Evolutionary conservation across 2,329 filamentous ascomycete species (phyloP).

Genomic region (Dactylellina parvicollis): DNA sequence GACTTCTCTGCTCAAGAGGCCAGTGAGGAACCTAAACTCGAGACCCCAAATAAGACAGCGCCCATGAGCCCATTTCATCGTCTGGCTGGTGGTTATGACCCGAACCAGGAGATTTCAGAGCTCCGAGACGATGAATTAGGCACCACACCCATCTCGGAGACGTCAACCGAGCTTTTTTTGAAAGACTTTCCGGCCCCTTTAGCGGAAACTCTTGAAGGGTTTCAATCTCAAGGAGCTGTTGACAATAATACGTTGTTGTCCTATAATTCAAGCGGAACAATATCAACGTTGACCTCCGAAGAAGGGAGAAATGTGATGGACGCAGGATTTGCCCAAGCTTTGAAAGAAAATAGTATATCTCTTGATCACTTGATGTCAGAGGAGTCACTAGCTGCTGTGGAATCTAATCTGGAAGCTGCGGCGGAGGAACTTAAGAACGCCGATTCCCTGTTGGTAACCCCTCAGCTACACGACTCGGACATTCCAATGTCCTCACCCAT

Average conservation of each 20-base stretch:
- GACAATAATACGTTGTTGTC: neutral
- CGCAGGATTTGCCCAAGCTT: neutral
- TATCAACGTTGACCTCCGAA: neutral
- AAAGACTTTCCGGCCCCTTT: neutral
- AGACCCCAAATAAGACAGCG: constrained; percentile 11
- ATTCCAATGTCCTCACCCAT: constrained; percentile 17
- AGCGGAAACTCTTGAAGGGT: neutral
- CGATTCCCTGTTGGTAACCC: neutral
- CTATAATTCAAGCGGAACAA: neutral
- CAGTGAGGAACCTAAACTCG: neutral
- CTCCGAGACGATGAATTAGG: constrained; percentile 39
- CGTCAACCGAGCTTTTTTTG: constrained; percentile 1
- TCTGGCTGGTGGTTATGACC: constrained; percentile 25
- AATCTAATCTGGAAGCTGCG: neutral
- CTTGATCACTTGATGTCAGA: neutral
- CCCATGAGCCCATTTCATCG: constrained; percentile 25
- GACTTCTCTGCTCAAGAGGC: constrained; percentile 27
- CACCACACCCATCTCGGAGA: constrained; percentile 2
- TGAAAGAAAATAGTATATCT: neutral
- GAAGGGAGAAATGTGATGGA: neutral
- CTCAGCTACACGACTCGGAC: neutral
- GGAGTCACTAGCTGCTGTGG: neutral
- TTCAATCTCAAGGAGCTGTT: neutral
- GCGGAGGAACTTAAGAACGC: neutral
- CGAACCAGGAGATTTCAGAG: constrained; percentile 43